Conservation (phyloP, 306 rosid genomes). For the barrel medic (Medicago truncatula) region MtrunA17r5.0-ANR NC_053043.1:8130501-8131000, state of each 20-base stretch:
- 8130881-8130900: slow-evolving; percentile 85
- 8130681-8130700: background rate
- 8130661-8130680: background rate
- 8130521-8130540: slow-evolving; percentile 77
- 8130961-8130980: too few species aligned
- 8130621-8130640: background rate
- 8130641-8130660: background rate
- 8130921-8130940: slow-evolving; percentile 90
- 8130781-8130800: background rate
- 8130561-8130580: slow-evolving; percentile 41
- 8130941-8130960: slow-evolving; percentile 75
- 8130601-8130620: background rate
- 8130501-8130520: slow-evolving; percentile 90
- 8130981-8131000: too few species aligned
- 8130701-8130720: background rate
- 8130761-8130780: background rate
- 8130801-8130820: slow-evolving; percentile 56
- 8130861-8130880: slow-evolving; percentile 81
- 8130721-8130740: background rate
- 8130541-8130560: slow-evolving; percentile 85
- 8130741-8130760: background rate
- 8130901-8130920: slow-evolving; percentile 72
- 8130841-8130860: slow-evolving; percentile 84
- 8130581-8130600: slow-evolving; percentile 28
- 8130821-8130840: slow-evolving; percentile 93